Evolutionary conservation across 306 rosid species (phyloP).

Genomic region (Fagus sylvatica): DNA sequence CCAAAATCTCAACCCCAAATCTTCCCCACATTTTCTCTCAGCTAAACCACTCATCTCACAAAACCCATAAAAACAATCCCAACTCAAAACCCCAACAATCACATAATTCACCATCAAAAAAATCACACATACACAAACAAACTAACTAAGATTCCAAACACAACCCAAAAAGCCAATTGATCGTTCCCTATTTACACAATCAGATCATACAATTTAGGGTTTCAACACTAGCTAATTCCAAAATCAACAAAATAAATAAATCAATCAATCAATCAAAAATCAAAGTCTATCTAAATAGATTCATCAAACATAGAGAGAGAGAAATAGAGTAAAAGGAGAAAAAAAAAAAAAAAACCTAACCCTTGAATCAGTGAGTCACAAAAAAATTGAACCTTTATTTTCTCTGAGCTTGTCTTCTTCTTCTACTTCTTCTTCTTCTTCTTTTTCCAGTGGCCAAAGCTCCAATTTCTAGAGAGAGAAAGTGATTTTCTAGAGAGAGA

Average conservation of each 20-base stretch:
- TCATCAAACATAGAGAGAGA: background rate
- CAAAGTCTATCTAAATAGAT: too few relatives aligned
- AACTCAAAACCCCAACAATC: constrained; percentile 1
- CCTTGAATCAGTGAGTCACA: constrained; percentile 63
- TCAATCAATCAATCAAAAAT: constrained; percentile 16
- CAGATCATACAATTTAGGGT: constrained; percentile 42
- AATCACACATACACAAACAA: constrained; percentile 13
- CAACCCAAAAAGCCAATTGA: constrained; percentile 17
- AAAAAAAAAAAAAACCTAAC: constrained; percentile 26
- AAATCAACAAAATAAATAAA: constrained; percentile 4
- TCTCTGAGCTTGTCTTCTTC: constrained; percentile 27
- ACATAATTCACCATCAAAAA: constrained; percentile 14
- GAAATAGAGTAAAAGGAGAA: background rate
- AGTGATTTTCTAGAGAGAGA: constrained; percentile 9
- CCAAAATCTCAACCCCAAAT: background rate
- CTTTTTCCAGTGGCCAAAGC: constrained; percentile 26
- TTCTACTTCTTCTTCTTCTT: constrained; percentile 26
- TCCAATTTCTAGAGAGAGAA: constrained; percentile 52
- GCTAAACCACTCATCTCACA: background rate
- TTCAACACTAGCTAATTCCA: constrained; percentile 13
- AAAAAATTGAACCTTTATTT: constrained; percentile 19
- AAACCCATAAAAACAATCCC: constrained; percentile 8
- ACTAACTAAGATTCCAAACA: background rate
- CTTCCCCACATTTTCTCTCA: background rate
- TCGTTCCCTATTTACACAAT: constrained; percentile 25